These are phyloP conservation scores for Oryza glaberrima DNA, from an alignment of 176 grass and related monocot genomes.

Conservation along the genomic window DNA sequence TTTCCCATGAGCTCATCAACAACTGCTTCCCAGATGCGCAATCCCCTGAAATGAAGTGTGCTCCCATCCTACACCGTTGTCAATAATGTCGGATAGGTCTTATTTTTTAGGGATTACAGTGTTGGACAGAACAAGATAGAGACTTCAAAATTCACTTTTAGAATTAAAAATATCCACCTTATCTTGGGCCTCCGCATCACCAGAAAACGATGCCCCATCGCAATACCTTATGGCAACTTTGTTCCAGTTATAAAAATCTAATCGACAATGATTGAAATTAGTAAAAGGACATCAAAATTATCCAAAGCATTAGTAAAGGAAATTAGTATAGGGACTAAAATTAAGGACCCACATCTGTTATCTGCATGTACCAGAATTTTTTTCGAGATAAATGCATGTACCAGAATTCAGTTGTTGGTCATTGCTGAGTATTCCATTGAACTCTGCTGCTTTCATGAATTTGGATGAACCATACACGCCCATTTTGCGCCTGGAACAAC, in stretches of 20 bases:
- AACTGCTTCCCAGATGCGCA: conserved; percentile 67
- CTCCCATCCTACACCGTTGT: conserved; percentile 55
- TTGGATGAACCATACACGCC: conserved; percentile 56
- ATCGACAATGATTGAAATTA: not conserved
- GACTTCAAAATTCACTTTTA: not conserved
- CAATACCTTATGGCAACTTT: conserved; percentile 78
- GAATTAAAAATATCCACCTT: conserved; percentile 34
- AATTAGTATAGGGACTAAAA: not conserved
- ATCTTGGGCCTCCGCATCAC: conserved; percentile 57
- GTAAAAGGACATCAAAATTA: not conserved
- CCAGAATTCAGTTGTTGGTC: conserved; percentile 57
- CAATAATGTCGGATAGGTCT: not conserved
- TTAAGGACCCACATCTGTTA: not conserved
- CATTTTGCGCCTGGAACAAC: conserved; percentile 51
- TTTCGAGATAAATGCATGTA: conserved; percentile 11
- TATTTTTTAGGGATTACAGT: too few relatives aligned
- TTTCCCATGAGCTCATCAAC: conserved; percentile 64
- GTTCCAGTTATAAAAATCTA: conserved; percentile 92
- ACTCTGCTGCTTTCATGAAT: conserved; percentile 49
- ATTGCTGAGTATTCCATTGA: conserved; percentile 72
- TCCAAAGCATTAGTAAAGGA: not conserved
- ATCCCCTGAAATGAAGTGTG: conserved; percentile 60
- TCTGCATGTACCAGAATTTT: conserved; percentile 61
- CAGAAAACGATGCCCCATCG: conserved; percentile 75
- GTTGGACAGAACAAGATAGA: not conserved